Base-by-base conservation (phyloP, 2,329 filamentous ascomycete species). In the Phoma sp. region DNA sequence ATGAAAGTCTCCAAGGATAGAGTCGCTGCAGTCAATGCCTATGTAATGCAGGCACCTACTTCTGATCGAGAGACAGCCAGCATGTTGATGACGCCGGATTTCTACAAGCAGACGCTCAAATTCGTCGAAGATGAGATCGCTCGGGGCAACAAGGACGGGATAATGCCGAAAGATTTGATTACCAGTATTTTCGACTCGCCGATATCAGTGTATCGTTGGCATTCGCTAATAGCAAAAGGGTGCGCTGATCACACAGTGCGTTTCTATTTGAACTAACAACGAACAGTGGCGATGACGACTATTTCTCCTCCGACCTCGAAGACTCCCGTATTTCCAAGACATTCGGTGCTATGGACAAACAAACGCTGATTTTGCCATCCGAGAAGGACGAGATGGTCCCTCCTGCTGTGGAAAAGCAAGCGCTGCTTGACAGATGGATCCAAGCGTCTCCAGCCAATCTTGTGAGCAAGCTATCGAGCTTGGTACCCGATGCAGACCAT, bases 51-150 rank as follows among this genome's bases (percentile, higher is more conserved):
- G 43, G 53, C 45, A 3, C 60, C 60, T 4, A 61, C 50, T 8
- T 64, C 62, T 12, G 62, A 64, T 33, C 53, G 62, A 24, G 53
- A 64, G 33, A 60, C 58, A 25, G 62, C 55, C 4, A 36, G 22
- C 24, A 19, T 64, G 27, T 35, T 63, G 21, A 63, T 60, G 60
- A 36, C 58, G 2, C 21, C 47, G 4, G 53, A 58, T 8, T 53
- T 55, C 6, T 19, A 60, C 3, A 10, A 29, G 1, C n/a, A 31
- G 8, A 52, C 44, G 4, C 44, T 63, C 21, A 38, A 43, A 24
- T 36, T 58, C 17, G 58, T 60, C 2, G 13, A 60, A 37, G 32
- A 31, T 3, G 52, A 59, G 40, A 61, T 61, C 22, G 36, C 36
- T 38, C 19, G 19, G 9, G 19, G 36, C 36, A 38, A 13, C 9